These are phyloP conservation scores for Neurospora terricola DNA, from an alignment of 495 filamentous ascomycete genomes.

Conservation along the genomic window DNA sequence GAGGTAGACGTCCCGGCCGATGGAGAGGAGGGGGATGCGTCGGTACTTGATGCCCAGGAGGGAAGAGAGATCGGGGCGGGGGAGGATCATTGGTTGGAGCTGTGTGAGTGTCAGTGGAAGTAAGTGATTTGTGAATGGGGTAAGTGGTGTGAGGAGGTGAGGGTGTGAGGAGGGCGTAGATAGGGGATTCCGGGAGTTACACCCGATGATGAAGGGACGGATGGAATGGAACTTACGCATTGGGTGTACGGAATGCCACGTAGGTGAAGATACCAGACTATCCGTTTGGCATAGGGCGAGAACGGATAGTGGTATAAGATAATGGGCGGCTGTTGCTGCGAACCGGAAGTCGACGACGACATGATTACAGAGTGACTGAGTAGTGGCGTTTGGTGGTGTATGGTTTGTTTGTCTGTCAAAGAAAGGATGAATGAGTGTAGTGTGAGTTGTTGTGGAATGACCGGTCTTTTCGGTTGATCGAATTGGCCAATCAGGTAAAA, in stretches of 20 bases:
- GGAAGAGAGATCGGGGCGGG: conserved; percentile 44
- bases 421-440: not conserved
- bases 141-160: not conserved
- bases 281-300: conserved; percentile 49
- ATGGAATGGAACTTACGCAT: conserved; percentile 34
- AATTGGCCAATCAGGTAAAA: not conserved
- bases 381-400: not conserved
- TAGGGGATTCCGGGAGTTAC: not conserved
- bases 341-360: not conserved
- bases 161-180: not conserved
- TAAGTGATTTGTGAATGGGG: no score
- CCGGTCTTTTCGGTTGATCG: not conserved
- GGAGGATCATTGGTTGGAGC: conserved; percentile 49
- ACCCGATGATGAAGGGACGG: not conserved
- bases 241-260: conserved; percentile 46
- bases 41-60: conserved; percentile 50
- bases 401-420: not conserved
- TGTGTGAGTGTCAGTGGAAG: no score
- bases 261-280: conserved; percentile 51
- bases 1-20: conserved; percentile 46
- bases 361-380: not conserved
- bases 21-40: conserved; percentile 53
- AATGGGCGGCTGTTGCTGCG: conserved; percentile 24
- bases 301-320: conserved; percentile 46
- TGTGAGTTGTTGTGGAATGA: not conserved